Base-by-base conservation (phyloP, 2,329 filamentous ascomycete genomes). In the Arthrobotrys sinensis region DNA sequence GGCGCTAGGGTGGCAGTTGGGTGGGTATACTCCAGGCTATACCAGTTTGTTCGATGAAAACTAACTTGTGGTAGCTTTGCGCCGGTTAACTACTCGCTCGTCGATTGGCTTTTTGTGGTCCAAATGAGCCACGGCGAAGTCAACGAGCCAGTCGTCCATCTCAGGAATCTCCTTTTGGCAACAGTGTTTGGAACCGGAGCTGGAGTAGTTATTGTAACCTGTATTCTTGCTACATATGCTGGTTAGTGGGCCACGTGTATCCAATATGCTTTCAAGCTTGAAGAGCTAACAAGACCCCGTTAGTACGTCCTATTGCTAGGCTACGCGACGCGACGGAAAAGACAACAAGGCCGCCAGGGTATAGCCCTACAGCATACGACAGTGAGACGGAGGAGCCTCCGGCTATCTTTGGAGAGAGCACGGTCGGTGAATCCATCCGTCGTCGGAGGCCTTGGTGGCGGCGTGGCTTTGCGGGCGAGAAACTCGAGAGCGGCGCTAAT, bases 31-130 rank as follows among this genome's bases (percentile, higher is more conserved):
- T 48, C 14, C 14, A 1, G 19, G 12, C 38, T 24, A 6, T 46
- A 7, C 40, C 21, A 52, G 16, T 36, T 12, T 19, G 34, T 21
- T 16, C n/a, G 32, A 43, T 14, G 19, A 21, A 16, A 38, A 45
- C 38, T 67, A 43, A 38, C 11, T 16, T 10, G 14, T 16, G 10
- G 19, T 48, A 72, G 68, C 14, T 72, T 64, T 36, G 43, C 75
- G 45, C 75, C 62, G 0, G 62, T 78, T 12, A 24, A 72, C 43
- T 78, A 78, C 50, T 1, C 40, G 11, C 28, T 96, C 60, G 92
- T 92, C 7, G 89, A 94, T 82, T 97, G 94, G 94, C 93, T 97
- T 2, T 82, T 97, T 1, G 88, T 97, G 0, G 94, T 97, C 83
- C 91, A 96, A 83, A 87, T 89, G 1, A 89, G 90, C 80, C 83